A percentile compares a stretch with the other conserved stretches of the same genome.
Evolutionary conservation across 116 monocot genomes (phyloP).

Genomic region (Posidonia oceanica): DNA sequence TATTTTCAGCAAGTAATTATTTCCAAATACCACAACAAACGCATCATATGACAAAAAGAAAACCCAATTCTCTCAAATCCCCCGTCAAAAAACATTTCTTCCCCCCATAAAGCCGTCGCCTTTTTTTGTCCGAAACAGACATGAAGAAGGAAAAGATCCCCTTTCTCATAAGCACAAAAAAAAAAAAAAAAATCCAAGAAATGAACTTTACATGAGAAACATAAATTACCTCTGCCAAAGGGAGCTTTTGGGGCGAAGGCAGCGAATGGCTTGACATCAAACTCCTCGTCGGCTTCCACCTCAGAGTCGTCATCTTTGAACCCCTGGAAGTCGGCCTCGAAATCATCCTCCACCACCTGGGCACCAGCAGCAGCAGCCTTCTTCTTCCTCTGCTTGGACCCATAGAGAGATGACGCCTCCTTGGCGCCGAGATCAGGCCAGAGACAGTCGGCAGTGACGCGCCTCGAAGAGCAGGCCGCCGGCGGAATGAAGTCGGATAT

Average conservation of each 20-base stretch:
- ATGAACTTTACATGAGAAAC: background rate
- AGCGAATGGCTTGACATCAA: conserved; percentile 27
- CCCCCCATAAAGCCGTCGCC: too few species aligned
- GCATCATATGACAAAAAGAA: background rate
- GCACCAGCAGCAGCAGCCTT: background rate
- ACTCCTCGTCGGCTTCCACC: conserved; percentile 13
- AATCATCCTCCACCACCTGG: conserved; percentile 20
- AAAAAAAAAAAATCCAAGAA: too few species aligned
- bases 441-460: conserved; percentile 25
- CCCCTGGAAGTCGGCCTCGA: conserved; percentile 39
- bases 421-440: conserved; percentile 21
- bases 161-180: background rate
- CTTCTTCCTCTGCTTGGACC: conserved; percentile 1
- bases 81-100: too few species aligned
- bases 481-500: conserved; percentile 10
- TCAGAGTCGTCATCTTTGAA: conserved; percentile 30
- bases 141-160: background rate
- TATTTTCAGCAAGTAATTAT: background rate
- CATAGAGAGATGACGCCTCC: background rate
- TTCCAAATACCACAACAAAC: background rate
- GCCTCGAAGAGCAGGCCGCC: conserved; percentile 8
- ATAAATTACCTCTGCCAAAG: conserved; percentile 7
- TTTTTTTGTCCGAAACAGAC: too few species aligned
- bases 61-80: background rate
- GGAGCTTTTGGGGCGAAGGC: conserved; percentile 2